phyloP scores from a whole-genome alignment of 805 yeast genomes.

The Dipodascus albidus region DNA sequence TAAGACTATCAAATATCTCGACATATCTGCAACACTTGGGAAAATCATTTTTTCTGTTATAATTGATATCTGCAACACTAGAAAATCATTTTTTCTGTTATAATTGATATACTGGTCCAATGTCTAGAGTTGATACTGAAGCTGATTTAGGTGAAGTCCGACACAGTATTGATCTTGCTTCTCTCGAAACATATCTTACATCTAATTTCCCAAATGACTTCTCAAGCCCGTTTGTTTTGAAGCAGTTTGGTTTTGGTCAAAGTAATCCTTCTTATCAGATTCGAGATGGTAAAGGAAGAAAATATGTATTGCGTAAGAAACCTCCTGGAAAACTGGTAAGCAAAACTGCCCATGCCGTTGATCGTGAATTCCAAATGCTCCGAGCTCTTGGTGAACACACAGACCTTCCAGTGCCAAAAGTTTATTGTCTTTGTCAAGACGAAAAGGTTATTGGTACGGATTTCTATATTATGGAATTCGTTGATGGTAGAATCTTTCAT shows the following conservation, averaged over 20 bases:
- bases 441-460: conserved; percentile 42
- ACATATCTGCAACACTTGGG: neutral
- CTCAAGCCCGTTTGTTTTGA: conserved; percentile 26
- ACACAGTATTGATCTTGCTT: conserved; percentile 20
- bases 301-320: conserved; percentile 43
- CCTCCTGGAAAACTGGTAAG: conserved; percentile 42
- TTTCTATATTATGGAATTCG: conserved; percentile 50
- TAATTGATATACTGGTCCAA: neutral
- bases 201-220: conserved; percentile 11
- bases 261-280: conserved; percentile 51
- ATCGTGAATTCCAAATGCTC: conserved; percentile 44
- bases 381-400: conserved; percentile 27
- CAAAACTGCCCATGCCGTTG: conserved; percentile 51
- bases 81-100: neutral
- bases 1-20: neutral
- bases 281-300: conserved; percentile 28
- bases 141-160: conserved; percentile 23
- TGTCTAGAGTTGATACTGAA: conserved; percentile 22
- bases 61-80: neutral
- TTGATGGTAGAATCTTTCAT: conserved; percentile 45
- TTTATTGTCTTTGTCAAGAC: conserved; percentile 44
- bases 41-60: neutral
- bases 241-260: conserved; percentile 53
- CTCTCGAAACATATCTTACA: conserved; percentile 21
- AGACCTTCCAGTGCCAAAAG: conserved; percentile 44